Conservation (phyloP, 805 yeast genomes). For the Kuraishia piskuri region DNA sequence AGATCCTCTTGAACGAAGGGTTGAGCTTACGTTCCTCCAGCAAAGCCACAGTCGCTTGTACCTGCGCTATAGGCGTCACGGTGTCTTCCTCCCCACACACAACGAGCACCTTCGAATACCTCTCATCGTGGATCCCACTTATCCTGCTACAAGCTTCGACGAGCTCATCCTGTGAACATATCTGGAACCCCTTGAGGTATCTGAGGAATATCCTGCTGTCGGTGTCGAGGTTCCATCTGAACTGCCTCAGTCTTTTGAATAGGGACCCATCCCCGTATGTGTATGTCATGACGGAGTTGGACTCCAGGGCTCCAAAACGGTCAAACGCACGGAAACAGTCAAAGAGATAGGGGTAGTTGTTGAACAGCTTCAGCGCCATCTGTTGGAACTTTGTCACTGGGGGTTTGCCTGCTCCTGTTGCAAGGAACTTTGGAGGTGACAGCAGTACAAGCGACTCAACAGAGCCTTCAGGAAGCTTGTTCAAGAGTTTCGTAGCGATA, state of each 20-base stretch:
- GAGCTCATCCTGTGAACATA: constrained; percentile 36
- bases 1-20: constrained; percentile 27
- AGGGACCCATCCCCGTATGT: constrained; percentile 26
- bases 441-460: constrained; percentile 41
- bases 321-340: constrained; percentile 50
- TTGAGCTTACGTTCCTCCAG: constrained; percentile 20
- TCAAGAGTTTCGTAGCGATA: constrained; percentile 30
- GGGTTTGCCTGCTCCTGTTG: constrained; percentile 1
- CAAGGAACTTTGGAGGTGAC: constrained; percentile 32
- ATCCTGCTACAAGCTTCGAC: constrained; percentile 26
- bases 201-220: constrained; percentile 43
- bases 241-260: constrained; percentile 43
- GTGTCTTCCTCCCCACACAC: constrained; percentile 52
- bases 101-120: constrained; percentile 35
- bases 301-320: constrained; percentile 52
- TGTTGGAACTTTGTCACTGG: constrained; percentile 11
- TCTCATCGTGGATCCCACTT: constrained; percentile 23
- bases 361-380: constrained; percentile 22
- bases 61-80: constrained; percentile 39
- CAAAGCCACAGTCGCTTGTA: constrained; percentile 22
- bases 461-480: constrained; percentile 24
- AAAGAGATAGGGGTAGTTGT: constrained; percentile 36
- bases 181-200: constrained; percentile 42
- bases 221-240: constrained; percentile 65
- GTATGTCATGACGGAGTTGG: constrained; percentile 53